Conservation (phyloP, 305 asterid species). For the Rubia peregrina region DNA sequence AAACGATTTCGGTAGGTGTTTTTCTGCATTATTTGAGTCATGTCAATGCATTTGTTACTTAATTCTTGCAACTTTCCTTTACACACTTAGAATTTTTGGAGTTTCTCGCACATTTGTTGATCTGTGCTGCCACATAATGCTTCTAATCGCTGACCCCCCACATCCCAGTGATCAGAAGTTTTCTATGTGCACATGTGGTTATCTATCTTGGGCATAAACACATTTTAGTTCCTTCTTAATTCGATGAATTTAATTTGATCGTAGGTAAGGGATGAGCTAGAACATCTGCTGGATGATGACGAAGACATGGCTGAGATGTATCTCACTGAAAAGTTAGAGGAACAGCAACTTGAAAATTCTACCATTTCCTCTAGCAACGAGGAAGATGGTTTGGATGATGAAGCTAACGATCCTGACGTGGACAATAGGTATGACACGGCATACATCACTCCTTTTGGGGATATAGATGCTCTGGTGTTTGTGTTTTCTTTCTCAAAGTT, state of each 20-base stretch:
- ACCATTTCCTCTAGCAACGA: conserved; percentile 48
- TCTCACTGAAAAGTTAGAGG: conserved; percentile 69
- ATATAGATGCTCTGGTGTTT: neutral
- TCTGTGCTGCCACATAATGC: neutral
- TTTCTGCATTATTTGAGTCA: neutral
- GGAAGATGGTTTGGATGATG: conserved; percentile 51
- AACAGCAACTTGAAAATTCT: conserved; percentile 54
- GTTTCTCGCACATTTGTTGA: neutral
- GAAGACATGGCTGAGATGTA: conserved; percentile 99
- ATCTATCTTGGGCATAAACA: neutral
- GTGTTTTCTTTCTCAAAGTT: neutral
- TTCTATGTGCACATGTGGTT: neutral
- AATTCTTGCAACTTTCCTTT: neutral
- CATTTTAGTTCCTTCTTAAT: neutral
- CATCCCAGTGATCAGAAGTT: neutral
- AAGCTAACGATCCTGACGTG: conserved; percentile 34
- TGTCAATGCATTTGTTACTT: neutral
- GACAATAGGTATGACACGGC: conserved; percentile 55
- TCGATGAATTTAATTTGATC: neutral
- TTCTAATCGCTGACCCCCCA: neutral
- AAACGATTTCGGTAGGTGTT: neutral
- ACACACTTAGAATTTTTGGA: neutral
- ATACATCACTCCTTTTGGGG: conserved; percentile 3
- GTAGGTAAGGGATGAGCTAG: conserved; percentile 94
- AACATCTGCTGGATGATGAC: conserved; percentile 90